Base-by-base conservation (phyloP, 805 yeast genomes). In the Candida takata region DNA sequence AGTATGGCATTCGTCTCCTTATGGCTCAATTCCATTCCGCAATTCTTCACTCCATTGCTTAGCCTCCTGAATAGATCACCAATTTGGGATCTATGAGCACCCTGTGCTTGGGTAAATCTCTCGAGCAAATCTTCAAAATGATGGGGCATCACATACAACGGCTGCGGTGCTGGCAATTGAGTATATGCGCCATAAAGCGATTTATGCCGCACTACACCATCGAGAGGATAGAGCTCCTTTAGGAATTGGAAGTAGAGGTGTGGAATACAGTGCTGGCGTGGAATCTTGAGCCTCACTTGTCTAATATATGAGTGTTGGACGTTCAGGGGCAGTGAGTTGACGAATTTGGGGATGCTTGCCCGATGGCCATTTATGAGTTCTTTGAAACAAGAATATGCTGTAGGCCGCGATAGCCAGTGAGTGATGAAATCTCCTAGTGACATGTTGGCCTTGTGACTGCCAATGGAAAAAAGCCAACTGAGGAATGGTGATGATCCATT, bases 51-150 rank as follows among this genome's bases (percentile, higher is more conserved):
- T 18, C 55, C 55, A 9, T 44, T 35, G 12, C 53, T 15, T 3
- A 45, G 13, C 13, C 26, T 32, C 8, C 21, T 8, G 15, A 39
- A 24, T 3, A 16, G 10, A 2, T 24, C 13, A 4, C 31, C 31
- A 13, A 40, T 29, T 18, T 4, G 35, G 29, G 10, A 43, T 37
- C 31, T 34, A 13, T 33, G 31, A 18, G 8, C 27, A 4, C 49
- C 49, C 14, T 35, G 42, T 11, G 42, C 36, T 4, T 33, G 28
- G 36, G 45, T 39, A 24, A 58, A 43, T 3, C 33, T 27, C 4
- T 37, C 21, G 20, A 64, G 17, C 6, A 63, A 38, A 9, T 44
- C 49, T 40, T 63, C 67, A 17, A 63, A 44, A 36, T 62, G 60
- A 8, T 33, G 40, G 1, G 52, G 41, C 5, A 44, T 38, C 14